Evolutionary conservation across 78 protist species (phyloP).

Genomic region (Capsaspora owczarzaki): DNA sequence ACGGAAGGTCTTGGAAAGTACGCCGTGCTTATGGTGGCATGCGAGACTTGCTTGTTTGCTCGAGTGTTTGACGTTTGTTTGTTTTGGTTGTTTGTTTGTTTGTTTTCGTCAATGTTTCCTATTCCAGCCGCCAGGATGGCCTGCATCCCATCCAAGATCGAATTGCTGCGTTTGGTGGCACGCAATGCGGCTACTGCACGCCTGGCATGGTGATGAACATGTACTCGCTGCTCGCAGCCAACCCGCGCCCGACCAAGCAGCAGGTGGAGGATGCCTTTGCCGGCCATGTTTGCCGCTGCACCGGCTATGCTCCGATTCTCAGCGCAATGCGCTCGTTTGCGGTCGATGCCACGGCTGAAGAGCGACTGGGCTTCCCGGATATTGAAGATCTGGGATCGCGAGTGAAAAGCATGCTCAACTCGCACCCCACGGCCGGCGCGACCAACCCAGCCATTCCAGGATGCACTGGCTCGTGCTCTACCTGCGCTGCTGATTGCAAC

Average conservation of each 20-base stretch:
- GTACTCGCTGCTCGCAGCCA: slow-evolving; percentile 17
- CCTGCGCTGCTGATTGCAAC: no score
- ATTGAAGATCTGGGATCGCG: neutral
- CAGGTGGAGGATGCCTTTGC: slow-evolving; percentile 13
- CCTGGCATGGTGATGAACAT: slow-evolving; percentile 77
- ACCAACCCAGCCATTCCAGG: no score
- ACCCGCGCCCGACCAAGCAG: neutral
- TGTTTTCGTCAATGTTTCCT: no score
- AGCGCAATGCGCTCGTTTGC: slow-evolving; percentile 6
- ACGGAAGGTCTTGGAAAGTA: slow-evolving; percentile 74
- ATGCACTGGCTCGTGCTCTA: no score
- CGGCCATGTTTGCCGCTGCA: slow-evolving; percentile 95
- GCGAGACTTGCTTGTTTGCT: neutral
- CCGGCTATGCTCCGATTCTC: slow-evolving; percentile 61
- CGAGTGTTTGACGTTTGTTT: neutral
- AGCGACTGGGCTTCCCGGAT: neutral
- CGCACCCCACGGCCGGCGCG: no score
- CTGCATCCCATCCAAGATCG: slow-evolving; percentile 37
- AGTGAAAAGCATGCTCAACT: no score
- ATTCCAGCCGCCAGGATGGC: neutral
- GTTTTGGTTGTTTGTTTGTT: no score
- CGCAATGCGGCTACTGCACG: slow-evolving; percentile 94
- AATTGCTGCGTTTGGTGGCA: slow-evolving; percentile 46
- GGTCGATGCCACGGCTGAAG: neutral
- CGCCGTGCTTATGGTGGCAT: no score